Conservation (phyloP, 1,139 yeast genomes). For the Hansenula sp. region DNA sequence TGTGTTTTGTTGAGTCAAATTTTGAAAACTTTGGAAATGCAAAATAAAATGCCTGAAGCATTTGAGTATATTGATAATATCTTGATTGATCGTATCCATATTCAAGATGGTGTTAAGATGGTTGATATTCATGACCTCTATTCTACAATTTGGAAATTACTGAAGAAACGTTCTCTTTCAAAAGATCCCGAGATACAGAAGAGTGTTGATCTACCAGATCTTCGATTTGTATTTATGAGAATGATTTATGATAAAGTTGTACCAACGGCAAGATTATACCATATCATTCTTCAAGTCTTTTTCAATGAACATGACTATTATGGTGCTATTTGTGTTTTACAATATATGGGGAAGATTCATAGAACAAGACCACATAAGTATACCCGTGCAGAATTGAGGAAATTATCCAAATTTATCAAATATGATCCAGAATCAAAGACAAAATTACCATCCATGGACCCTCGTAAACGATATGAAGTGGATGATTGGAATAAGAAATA, state of each 20-base stretch:
- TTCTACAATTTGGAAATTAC: conserved; percentile 16
- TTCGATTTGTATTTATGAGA: conserved; percentile 18
- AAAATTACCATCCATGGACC: not conserved
- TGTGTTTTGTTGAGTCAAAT: conserved; percentile 17
- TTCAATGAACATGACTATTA: conserved; percentile 1
- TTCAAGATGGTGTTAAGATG: conserved; percentile 1
- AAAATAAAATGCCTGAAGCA: conserved; percentile 3
- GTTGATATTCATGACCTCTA: conserved; percentile 11
- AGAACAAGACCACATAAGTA: conserved; percentile 3
- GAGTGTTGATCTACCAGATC: conserved; percentile 9
- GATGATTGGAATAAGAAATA: not conserved
- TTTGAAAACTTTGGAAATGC: conserved; percentile 10
- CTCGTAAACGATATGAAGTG: not conserved
- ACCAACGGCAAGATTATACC: conserved; percentile 17
- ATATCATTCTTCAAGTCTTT: conserved; percentile 7
- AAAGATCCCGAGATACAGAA: not conserved
- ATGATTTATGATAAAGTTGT: conserved; percentile 20
- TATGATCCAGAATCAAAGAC: not conserved
- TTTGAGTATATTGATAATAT: conserved; percentile 10
- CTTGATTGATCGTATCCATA: conserved; percentile 15
- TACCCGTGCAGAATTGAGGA: not conserved
- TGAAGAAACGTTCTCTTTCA: conserved; percentile 7
- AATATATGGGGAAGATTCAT: conserved; percentile 9
- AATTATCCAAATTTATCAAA: conserved; percentile 1
- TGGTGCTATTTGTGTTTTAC: conserved; percentile 8